A percentile compares a stretch with the other conserved stretches of the same genome.
phyloP scores from a whole-genome alignment of 176 grass and related monocot genomes.

The Zizania latifolia region DNA sequence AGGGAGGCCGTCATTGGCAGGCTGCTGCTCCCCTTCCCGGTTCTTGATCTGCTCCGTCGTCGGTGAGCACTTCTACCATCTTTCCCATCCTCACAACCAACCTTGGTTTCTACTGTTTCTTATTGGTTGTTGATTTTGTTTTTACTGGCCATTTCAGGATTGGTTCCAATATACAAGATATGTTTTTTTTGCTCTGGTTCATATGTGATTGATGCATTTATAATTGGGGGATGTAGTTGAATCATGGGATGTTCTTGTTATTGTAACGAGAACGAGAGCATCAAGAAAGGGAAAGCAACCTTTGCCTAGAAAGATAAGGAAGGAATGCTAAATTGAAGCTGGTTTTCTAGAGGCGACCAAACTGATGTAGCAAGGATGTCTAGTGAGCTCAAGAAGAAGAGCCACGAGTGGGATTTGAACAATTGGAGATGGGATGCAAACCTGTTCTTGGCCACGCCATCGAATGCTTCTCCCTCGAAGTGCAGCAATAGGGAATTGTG shows the following conservation, averaged over 20 bases:
- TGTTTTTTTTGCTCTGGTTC: too few relatives aligned
- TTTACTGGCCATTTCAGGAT: background rate
- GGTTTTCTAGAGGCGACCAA: background rate
- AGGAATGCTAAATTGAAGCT: conserved; percentile 18
- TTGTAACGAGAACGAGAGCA: background rate
- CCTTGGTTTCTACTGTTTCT: too few relatives aligned
- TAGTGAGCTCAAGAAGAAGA: conserved; percentile 24
- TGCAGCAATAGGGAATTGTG: conserved; percentile 31
- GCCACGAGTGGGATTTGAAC: conserved; percentile 49
- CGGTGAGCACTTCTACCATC: background rate
- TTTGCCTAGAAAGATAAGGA: background rate
- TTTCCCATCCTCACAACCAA: background rate
- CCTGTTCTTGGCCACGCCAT: conserved; percentile 43
- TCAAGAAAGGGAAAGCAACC: background rate
- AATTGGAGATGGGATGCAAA: conserved; percentile 52
- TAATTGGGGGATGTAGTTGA: conserved; percentile 10
- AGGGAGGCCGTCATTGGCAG: too few relatives aligned
- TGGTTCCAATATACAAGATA: background rate
- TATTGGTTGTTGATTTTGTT: background rate
- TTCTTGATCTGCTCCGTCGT: conserved; percentile 12
- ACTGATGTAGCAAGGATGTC: conserved; percentile 10
- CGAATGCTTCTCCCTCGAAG: background rate
- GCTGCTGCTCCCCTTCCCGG: background rate
- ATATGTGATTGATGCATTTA: background rate
- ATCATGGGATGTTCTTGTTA: background rate